Base-by-base conservation (phyloP, 129 eudicot genomes). In the Lactuca sativa region DNA sequence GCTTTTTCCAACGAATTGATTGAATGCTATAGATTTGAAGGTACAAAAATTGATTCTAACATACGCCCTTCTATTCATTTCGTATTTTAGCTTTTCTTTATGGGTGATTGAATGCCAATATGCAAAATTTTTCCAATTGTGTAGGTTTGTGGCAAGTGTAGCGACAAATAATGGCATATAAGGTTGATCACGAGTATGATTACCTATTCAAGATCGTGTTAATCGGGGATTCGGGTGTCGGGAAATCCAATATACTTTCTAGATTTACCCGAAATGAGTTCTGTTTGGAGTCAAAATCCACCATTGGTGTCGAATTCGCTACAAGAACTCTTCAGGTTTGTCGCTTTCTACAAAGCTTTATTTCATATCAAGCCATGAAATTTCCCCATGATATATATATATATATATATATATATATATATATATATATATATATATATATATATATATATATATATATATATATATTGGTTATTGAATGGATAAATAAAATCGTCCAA, bases 251-350 rank as follows among this genome's bases (percentile, higher is more conserved):
- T 51, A 89, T 89, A 17, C 85, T 89, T 74, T 83, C 96, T 10
- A 74, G 96, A 66, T 89, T 89, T 67, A 89, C 96, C 5, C 48
- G 96, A 11, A 89, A 89, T 73, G 96, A 89, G 74, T 89, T 89
- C 14, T 86, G 86, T 77, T 75, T 89, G 86, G 96, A 89, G 61
- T 89, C 96, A 13, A 89, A 89, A 75, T 89, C 96, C 66, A 89
- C 92, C 79, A 89, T 89, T 67, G 92, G 96, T 16, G 96, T 89
- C 67, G 96, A 89, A 78, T 90, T 90, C 69, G 96, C 96, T 7
- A 90, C 96, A 13, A 67, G 88, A 43, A 90, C 96, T 66, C 87
- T 90, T 52, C 93, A 86, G 93, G 96, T 88, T 67, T 18, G 55
- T 40, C 33, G 49, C 32, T 17, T 62, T 5, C 36, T 36, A 30